These are phyloP conservation scores for Trichosporon coremiiforme DNA, from an alignment of 1,284 basidiomycete species.

Conservation along the genomic window DNA sequence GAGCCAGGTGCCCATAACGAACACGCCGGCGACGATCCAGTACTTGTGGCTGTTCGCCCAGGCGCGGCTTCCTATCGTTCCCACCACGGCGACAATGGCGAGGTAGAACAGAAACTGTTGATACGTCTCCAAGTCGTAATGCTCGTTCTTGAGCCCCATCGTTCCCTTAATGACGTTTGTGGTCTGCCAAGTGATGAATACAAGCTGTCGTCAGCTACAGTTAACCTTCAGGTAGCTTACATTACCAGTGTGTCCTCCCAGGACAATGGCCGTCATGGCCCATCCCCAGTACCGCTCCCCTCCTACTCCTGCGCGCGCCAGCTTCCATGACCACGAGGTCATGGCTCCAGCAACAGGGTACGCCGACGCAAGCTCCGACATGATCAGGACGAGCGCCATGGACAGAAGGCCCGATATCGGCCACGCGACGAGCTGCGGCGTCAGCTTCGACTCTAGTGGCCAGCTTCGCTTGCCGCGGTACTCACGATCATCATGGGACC, in stretches of 20 bases:
- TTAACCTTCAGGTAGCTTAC: slow-evolving; percentile 32
- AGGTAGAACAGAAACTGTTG: slow-evolving; percentile 50
- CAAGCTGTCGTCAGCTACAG: slow-evolving; percentile 34
- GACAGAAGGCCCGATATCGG: slow-evolving; percentile 48
- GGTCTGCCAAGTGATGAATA: slow-evolving; percentile 50
- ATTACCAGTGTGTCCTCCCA: slow-evolving; percentile 54
- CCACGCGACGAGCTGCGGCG: slow-evolving; percentile 51
- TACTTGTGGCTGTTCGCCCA: slow-evolving; percentile 50
- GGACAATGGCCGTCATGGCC: slow-evolving; percentile 51
- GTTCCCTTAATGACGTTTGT: slow-evolving; percentile 47
- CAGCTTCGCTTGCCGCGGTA: slow-evolving; percentile 5
- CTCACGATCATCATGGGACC: slow-evolving; percentile 53
- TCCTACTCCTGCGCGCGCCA: slow-evolving; percentile 49
- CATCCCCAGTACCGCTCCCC: slow-evolving; percentile 55
- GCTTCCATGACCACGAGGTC: slow-evolving; percentile 56
- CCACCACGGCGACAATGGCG: slow-evolving; percentile 44
- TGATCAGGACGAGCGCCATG: slow-evolving; percentile 46
- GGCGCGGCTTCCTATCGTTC: slow-evolving; percentile 43
- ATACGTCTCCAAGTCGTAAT: slow-evolving; percentile 43
- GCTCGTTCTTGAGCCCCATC: slow-evolving; percentile 42
- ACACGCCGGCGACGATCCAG: slow-evolving; percentile 44
- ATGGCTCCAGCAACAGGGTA: slow-evolving; percentile 56
- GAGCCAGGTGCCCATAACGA: slow-evolving; percentile 39
- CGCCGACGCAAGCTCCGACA: slow-evolving; percentile 53
- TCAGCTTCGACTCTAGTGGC: slow-evolving; percentile 11